Conservation (phyloP, 1,284 basidiomycete species). For the Microbotryum violaceum region DNA sequence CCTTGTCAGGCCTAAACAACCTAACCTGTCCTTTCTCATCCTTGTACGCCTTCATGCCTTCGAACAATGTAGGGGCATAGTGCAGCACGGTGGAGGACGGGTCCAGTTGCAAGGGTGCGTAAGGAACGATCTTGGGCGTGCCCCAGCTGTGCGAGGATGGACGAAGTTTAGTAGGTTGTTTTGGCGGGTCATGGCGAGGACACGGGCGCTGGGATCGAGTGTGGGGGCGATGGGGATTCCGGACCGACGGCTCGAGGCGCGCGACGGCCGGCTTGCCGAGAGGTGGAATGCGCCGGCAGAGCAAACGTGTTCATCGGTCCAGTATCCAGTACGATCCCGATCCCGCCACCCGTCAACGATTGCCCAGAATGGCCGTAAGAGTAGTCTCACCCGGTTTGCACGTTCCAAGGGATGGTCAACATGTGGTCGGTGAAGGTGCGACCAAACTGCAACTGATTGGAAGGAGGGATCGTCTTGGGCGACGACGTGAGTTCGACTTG, state of each 20-base stretch:
- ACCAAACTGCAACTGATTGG: constrained; percentile 42
- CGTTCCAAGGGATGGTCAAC: constrained; percentile 74
- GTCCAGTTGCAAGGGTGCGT: constrained; percentile 64
- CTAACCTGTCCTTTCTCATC: constrained; percentile 69
- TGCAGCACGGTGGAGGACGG: constrained; percentile 79
- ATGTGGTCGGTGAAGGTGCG: constrained; percentile 77
- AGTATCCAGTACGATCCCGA: no score
- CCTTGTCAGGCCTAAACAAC: constrained; percentile 88
- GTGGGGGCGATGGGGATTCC: no score
- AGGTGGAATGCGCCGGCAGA: no score
- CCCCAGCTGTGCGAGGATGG: constrained; percentile 55
- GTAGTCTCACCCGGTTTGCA: constrained; percentile 43
- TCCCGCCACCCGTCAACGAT: no score
- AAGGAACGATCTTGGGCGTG: constrained; percentile 72
- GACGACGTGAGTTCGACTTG: constrained; percentile 19
- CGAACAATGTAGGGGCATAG: constrained; percentile 83
- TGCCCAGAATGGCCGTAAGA: no score
- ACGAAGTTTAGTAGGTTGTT: no score
- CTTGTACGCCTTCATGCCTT: constrained; percentile 94
- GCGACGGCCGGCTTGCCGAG: no score
- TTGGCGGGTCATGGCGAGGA: no score
- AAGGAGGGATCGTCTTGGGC: constrained; percentile 23
- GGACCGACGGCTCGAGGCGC: no score
- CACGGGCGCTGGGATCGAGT: no score
- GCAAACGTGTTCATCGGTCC: no score